These are phyloP conservation scores for Pestalotiopsis fici DNA, from an alignment of 2,329 filamentous ascomycete species.

Conservation along the genomic window DNA sequence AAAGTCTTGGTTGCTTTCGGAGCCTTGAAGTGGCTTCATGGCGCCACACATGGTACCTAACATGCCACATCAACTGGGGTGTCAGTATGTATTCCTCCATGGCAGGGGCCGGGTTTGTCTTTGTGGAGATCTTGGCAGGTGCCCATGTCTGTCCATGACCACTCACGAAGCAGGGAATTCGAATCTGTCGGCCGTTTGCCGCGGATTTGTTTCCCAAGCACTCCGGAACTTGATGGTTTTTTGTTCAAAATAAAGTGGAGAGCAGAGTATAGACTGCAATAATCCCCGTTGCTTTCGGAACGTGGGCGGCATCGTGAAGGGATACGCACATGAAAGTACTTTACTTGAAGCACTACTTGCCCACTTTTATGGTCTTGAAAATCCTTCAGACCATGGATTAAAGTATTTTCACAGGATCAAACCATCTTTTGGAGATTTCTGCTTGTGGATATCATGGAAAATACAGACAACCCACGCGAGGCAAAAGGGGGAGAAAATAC, in stretches of 20 bases:
- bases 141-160: not conserved
- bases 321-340: not conserved
- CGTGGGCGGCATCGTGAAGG: not conserved
- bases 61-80: not conserved
- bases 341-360: not conserved
- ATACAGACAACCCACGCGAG: not conserved
- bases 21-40: not conserved
- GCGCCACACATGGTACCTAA: not conserved
- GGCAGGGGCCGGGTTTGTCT: not conserved
- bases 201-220: not conserved
- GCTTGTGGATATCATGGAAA: too few relatives aligned
- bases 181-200: constrained; percentile 6
- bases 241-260: not conserved
- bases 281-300: not conserved
- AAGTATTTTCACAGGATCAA: not conserved
- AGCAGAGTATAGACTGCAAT: not conserved
- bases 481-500: not conserved
- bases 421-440: too few relatives aligned
- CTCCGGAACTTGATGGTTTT: not conserved
- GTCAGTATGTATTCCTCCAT: too few relatives aligned
- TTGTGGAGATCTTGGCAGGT: not conserved
- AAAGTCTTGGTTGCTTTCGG: not conserved
- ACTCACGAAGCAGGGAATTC: not conserved
- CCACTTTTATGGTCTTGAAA: too few relatives aligned
- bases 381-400: not conserved